phyloP scores from a whole-genome alignment of 140 eudicot species.

The Ambrosia hybrid region DNA sequence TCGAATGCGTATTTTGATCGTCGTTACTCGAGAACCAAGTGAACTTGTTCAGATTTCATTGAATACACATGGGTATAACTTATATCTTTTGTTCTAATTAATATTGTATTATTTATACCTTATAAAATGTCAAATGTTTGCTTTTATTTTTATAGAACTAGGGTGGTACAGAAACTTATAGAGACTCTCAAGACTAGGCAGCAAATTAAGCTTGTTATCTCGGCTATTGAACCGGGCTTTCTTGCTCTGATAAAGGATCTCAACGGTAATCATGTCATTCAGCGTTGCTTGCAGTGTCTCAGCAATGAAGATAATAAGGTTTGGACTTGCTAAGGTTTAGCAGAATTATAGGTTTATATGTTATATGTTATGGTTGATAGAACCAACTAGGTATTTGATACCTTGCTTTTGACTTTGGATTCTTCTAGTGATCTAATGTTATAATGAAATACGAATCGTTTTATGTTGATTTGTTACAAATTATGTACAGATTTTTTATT shows the following conservation, averaged over 20 bases:
- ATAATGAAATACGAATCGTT: not conserved
- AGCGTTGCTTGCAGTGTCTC: constrained; percentile 73
- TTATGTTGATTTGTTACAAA: not conserved
- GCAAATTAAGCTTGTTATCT: constrained; percentile 57
- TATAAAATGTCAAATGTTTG: not conserved
- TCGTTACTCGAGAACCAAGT: constrained; percentile 44
- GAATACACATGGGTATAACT: constrained; percentile 72
- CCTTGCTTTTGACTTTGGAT: not conserved
- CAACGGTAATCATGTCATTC: constrained; percentile 84
- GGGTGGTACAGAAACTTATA: constrained; percentile 75
- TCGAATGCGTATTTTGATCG: constrained; percentile 46
- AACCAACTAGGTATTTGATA: constrained; percentile 9
- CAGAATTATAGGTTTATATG: not conserved
- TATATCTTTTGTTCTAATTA: not conserved
- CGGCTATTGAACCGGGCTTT: constrained; percentile 73
- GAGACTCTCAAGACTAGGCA: constrained; percentile 65
- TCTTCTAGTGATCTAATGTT: not conserved
- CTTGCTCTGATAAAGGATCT: constrained; percentile 65
- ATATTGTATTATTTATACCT: not conserved
- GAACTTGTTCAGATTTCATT: constrained; percentile 53
- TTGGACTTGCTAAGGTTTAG: not conserved
- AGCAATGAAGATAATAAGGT: constrained; percentile 72
- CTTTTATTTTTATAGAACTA: constrained; percentile 47
- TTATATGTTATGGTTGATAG: too few species aligned
- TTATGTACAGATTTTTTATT: not conserved